These are phyloP conservation scores for Mycena chlorophos DNA, from an alignment of 768 basidiomycete species.

Conservation along the genomic window DNA sequence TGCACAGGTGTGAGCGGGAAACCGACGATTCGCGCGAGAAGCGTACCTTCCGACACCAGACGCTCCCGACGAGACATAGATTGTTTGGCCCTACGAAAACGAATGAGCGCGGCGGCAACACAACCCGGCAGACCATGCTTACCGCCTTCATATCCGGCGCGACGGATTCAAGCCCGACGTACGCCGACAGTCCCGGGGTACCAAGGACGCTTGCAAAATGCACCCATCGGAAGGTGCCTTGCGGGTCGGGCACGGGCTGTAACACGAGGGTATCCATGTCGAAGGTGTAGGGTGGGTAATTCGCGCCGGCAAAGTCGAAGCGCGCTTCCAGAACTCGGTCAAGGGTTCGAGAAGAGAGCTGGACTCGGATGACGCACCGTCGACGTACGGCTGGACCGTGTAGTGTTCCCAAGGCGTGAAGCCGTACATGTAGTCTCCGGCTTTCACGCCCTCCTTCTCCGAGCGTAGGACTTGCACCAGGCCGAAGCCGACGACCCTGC, in stretches of 20 bases:
- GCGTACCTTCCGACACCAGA: slow-evolving; percentile 27
- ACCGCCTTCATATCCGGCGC: slow-evolving; percentile 23
- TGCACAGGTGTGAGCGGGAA: neutral
- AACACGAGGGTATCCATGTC: slow-evolving; percentile 26
- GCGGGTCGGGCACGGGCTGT: slow-evolving; percentile 24
- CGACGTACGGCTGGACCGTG: slow-evolving; percentile 24
- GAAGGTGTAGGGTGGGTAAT: slow-evolving; percentile 21
- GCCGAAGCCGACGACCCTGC: slow-evolving; percentile 23
- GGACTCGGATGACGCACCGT: slow-evolving; percentile 9
- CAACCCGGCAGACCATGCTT: neutral
- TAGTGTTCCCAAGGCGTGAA: slow-evolving; percentile 27
- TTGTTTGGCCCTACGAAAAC: slow-evolving; percentile 29
- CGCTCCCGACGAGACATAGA: slow-evolving; percentile 26
- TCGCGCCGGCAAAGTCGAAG: slow-evolving; percentile 14
- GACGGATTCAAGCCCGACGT: slow-evolving; percentile 26
- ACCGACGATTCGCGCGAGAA: neutral
- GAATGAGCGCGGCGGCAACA: slow-evolving; percentile 5
- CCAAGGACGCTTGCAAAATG: slow-evolving; percentile 23
- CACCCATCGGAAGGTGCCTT: slow-evolving; percentile 24
- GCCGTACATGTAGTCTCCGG: slow-evolving; percentile 32
- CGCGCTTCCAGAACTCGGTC: slow-evolving; percentile 12
- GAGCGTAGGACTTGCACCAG: slow-evolving; percentile 37
- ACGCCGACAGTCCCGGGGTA: slow-evolving; percentile 32
- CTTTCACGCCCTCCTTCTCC: slow-evolving; percentile 29
- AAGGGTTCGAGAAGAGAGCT: neutral